Evolutionary conservation across 306 rosid species (phyloP).

Genomic region (Corylus americana): DNA sequence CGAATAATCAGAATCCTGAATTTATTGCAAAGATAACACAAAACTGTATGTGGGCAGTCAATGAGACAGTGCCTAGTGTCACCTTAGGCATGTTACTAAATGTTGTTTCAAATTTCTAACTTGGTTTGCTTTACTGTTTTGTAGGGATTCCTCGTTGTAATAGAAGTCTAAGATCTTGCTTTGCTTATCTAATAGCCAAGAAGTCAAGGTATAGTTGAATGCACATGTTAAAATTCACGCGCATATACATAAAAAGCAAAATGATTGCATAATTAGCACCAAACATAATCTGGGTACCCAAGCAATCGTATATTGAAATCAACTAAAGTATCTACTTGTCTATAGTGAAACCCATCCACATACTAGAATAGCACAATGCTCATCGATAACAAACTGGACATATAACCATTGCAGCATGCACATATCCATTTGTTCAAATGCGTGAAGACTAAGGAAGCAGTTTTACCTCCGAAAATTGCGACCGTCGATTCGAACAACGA

Average conservation of each 20-base stretch:
- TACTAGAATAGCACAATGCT: background rate
- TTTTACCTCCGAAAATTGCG: slow-evolving; percentile 44
- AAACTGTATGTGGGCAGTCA: background rate
- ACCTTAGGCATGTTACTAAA: background rate
- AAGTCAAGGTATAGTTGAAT: background rate
- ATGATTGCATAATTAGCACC: background rate
- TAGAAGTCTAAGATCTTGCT: background rate
- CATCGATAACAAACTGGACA: background rate
- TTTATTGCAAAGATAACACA: background rate
- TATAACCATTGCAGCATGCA: background rate
- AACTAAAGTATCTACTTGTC: background rate
- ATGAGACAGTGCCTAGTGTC: background rate
- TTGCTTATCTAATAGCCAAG: background rate
- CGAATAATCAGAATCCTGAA: background rate
- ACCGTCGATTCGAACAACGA: slow-evolving; percentile 59
- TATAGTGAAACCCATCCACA: background rate
- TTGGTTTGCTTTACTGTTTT: background rate
- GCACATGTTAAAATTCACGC: background rate
- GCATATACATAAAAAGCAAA: background rate
- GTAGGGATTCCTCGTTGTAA: background rate
- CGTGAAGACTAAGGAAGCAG: background rate
- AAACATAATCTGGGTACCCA: background rate
- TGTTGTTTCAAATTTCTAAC: background rate
- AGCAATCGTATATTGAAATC: background rate
- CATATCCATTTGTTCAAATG: background rate